Conservation (phyloP, 2,329 filamentous ascomycete genomes). For the Fusarium succisae region DNA sequence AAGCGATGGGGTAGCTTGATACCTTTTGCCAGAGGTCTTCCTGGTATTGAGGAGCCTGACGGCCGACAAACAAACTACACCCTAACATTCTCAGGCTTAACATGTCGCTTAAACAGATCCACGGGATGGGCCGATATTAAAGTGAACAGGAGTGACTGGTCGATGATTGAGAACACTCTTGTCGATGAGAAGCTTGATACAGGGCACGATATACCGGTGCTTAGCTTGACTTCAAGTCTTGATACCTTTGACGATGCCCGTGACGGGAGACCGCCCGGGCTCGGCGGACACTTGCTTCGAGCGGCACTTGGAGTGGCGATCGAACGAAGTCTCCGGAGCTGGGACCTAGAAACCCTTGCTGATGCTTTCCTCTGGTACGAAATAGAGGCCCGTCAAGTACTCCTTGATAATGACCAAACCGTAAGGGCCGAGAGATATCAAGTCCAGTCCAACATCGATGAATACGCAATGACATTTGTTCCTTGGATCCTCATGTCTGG, state of each 20-base stretch:
- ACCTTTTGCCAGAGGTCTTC: not conserved
- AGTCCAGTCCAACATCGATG: not conserved
- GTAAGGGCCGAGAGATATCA: not conserved
- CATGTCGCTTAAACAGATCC: conserved; percentile 10
- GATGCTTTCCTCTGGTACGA: conserved; percentile 29
- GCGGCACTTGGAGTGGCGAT: not conserved
- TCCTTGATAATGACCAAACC: not conserved
- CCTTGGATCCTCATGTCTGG: conserved; percentile 26
- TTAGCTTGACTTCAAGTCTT: not conserved
- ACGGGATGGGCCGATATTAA: conserved; percentile 8
- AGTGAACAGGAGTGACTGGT: conserved; percentile 11
- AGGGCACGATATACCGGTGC: not conserved
- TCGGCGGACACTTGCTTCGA: conserved; percentile 14
- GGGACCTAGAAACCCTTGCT: conserved; percentile 15
- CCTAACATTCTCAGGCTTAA: conserved; percentile 8
- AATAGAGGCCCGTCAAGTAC: not conserved
- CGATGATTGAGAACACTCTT: not conserved
- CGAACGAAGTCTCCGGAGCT: not conserved
- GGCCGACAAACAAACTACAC: not conserved
- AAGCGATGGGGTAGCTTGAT: not conserved
- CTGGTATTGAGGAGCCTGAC: not conserved
- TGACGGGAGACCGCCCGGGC: not conserved
- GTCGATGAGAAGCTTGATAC: not conserved
- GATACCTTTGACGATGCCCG: not conserved
- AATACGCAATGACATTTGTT: conserved; percentile 28